Percentiles rank a stretch among this genome's conserved stretches.
Conservation (phyloP, 768 basidiomycete genomes). For the Lentinus brumalis region DNA sequence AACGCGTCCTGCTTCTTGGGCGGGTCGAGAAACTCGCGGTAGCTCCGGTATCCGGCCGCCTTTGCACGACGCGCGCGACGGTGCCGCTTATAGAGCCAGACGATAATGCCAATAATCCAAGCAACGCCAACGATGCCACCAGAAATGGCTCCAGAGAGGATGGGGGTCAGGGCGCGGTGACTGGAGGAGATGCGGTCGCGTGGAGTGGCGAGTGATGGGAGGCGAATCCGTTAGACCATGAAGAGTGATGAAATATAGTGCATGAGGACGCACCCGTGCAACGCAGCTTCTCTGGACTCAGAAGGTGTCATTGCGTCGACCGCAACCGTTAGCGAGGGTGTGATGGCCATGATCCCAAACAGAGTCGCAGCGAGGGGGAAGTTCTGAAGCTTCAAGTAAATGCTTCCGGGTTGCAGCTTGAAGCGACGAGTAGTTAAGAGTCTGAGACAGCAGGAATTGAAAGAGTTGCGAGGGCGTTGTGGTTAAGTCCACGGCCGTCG, state of each 20-base stretch:
- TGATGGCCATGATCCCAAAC: slow-evolving; percentile 9
- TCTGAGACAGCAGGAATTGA: no score
- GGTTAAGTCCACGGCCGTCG: no score
- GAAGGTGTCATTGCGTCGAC: slow-evolving; percentile 17
- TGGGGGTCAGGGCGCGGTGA: slow-evolving; percentile 57
- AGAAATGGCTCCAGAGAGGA: slow-evolving; percentile 61
- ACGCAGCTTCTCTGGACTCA: slow-evolving; percentile 14
- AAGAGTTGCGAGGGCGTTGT: no score
- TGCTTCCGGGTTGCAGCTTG: no score
- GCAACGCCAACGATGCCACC: slow-evolving; percentile 51
- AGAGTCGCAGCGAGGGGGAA: no score
- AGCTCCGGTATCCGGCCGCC: slow-evolving; percentile 43
- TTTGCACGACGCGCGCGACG: slow-evolving; percentile 49
- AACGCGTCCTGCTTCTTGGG: slow-evolving; percentile 39
- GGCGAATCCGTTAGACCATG: no score
- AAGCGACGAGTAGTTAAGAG: no score
- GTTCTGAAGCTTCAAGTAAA: no score
- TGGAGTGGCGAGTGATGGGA: neutral
- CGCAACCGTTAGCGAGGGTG: neutral
- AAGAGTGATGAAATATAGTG: neutral
- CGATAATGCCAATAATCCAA: slow-evolving; percentile 57
- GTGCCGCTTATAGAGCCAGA: slow-evolving; percentile 58
- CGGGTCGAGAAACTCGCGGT: slow-evolving; percentile 41
- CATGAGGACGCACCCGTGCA: slow-evolving; percentile 19
- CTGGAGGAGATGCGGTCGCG: slow-evolving; percentile 30